Evolutionary conservation across 2,329 filamentous ascomycete species (phyloP).

Genomic region (Cyphellophora europaea): DNA sequence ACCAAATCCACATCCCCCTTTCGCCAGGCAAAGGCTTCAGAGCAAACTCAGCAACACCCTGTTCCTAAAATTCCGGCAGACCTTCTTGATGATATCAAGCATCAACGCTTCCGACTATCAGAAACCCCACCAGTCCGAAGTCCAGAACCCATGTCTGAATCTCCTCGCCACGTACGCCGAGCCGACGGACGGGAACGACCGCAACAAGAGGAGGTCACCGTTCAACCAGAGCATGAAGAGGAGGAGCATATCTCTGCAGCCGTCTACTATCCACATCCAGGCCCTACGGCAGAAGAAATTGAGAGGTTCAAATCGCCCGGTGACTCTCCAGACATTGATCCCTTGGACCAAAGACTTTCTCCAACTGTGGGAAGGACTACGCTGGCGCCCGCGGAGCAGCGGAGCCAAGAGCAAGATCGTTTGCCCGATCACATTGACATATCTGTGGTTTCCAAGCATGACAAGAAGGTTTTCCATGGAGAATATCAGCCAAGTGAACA

Average conservation of each 20-base stretch:
- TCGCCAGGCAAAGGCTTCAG: neutral
- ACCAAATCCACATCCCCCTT: neutral
- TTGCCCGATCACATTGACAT: constrained; percentile 46
- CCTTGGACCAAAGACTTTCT: neutral
- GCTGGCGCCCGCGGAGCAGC: constrained; percentile 4
- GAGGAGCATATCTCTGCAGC: constrained; percentile 56
- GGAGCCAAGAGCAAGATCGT: constrained; percentile 1
- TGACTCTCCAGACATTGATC: constrained; percentile 5
- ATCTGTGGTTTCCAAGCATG: constrained; percentile 50
- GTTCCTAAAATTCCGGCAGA: neutral
- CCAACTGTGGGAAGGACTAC: neutral
- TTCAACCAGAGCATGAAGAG: constrained; percentile 35
- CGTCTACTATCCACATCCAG: constrained; percentile 55
- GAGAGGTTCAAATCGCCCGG: constrained; percentile 16
- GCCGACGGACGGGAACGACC: neutral
- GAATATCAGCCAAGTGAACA: constrained; percentile 25
- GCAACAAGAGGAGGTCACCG: too few species aligned
- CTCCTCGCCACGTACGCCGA: too few species aligned
- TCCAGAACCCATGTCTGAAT: neutral
- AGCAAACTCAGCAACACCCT: neutral
- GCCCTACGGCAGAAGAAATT: constrained; percentile 34
- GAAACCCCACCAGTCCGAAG: neutral
- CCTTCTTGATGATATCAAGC: constrained; percentile 1
- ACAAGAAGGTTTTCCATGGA: constrained; percentile 52
- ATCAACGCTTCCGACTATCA: neutral